These are phyloP conservation scores for Annona cherimola DNA, from an alignment of 164 flowering plant genomes.

Conservation along the genomic window DNA sequence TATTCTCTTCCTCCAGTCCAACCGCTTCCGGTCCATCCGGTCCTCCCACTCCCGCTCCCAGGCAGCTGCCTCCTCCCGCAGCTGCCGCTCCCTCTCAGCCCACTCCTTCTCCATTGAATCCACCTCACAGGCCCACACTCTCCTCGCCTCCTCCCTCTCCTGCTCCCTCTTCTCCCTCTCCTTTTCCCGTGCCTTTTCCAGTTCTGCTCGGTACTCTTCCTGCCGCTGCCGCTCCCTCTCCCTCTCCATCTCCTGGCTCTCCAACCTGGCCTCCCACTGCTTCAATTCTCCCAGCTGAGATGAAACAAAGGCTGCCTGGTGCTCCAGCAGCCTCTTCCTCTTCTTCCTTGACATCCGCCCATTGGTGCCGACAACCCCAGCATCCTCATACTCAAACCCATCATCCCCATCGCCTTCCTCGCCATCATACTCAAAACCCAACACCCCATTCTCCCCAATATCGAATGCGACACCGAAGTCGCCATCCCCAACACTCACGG, in stretches of 20 bases:
- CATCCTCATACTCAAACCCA: conserved; percentile 51
- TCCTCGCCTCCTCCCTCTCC: conserved; percentile 42
- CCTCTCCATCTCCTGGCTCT: conserved; percentile 53
- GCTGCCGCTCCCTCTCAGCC: conserved; percentile 50
- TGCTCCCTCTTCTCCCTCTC: conserved; percentile 46
- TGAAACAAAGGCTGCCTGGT: conserved; percentile 39
- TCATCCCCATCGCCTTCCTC: conserved; percentile 53
- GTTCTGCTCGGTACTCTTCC: conserved; percentile 33
- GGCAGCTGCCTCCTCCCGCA: conserved; percentile 56
- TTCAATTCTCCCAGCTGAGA: conserved; percentile 55
- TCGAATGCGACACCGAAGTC: conserved; percentile 42
- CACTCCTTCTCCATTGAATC: conserved; percentile 59
- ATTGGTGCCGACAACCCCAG: conserved; percentile 25
- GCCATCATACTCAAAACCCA: conserved; percentile 65
- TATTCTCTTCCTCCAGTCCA: conserved; percentile 79
- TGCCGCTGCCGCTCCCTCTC: conserved; percentile 55
- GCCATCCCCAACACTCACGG: conserved; percentile 19
- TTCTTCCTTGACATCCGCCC: conserved; percentile 47
- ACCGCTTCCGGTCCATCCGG: conserved; percentile 55
- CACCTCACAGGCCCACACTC: conserved; percentile 51
- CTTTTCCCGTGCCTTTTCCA: conserved; percentile 49
- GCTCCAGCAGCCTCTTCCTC: conserved; percentile 42
- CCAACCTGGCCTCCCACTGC: conserved; percentile 60
- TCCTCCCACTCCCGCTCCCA: conserved; percentile 80
- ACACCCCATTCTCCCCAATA: conserved; percentile 56